Evolutionary conservation across 768 basidiomycete genomes (phyloP), one percentile per base, ranked within the genome.

Genomic region (Tubosaeta brunneosetosa): DNA sequence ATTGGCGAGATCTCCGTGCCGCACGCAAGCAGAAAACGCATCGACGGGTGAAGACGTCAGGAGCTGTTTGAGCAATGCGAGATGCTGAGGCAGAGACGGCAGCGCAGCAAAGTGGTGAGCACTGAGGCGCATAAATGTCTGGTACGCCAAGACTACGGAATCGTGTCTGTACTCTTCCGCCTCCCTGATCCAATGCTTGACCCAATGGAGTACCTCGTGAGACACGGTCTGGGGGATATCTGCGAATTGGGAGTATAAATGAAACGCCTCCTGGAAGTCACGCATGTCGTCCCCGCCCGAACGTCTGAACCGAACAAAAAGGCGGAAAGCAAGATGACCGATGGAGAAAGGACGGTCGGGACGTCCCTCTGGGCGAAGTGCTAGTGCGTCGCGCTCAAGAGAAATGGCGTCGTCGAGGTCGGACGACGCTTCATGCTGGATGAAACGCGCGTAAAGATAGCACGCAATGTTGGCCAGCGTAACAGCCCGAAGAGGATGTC

Each of bases 241-340:
- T 5, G 26, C 4, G 9, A 59, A 38, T 27, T 53, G 36, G 3
- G 45, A 33, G 10, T 31, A 57, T 5, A 56, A 26, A 44, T 6
- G 9, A 13, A 52, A 33, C 6, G 33, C 14, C 33, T 33, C 33
- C 33, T 33, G 33, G 3, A 12, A 33, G 33, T 33, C 33, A 33
- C 33, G 33, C 12, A 33, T 33, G 33, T 33, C 33, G 29, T 31
- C 6, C 1, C 4, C 14, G 14, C 33, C 33, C 33, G 12, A 9
- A 13, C 6, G 33, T 13, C 14, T 33, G 33, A 33, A 33, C 33
- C 33, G 33, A 33, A 33, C 33, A n/a, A 6, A 50, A 6, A 90
- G 36, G 47, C 22, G 38, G 16, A n/a, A 11, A 6, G 37, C 37
- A 7, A 48, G 36, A 12, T 17, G 25, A 19, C 22, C 27, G 12